phyloP scores from a whole-genome alignment of 2,329 filamentous ascomycete genomes.

The Nigrospora sphaerica region DNA sequence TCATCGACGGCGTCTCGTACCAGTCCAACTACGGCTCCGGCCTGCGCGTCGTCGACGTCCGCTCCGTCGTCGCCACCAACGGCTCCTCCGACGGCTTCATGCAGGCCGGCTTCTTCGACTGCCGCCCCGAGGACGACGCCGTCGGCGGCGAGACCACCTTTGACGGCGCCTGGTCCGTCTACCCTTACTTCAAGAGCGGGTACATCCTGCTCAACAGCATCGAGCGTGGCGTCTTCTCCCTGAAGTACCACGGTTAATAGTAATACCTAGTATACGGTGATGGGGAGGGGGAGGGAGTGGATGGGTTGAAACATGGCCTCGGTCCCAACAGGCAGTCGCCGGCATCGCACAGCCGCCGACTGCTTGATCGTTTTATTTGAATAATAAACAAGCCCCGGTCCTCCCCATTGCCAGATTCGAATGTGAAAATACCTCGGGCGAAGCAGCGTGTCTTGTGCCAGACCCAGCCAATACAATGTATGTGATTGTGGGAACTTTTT shows the following conservation, averaged over 20 bases:
- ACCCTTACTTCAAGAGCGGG: constrained; percentile 33
- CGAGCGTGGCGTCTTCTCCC: constrained; percentile 35
- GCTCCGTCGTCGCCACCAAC: constrained; percentile 19
- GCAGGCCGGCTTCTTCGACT: constrained; percentile 35
- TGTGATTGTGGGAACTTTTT: too few species aligned
- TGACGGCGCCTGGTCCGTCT: constrained; percentile 33
- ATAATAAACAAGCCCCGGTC: too few species aligned
- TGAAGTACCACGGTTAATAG: constrained; percentile 21
- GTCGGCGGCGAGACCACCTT: constrained; percentile 24
- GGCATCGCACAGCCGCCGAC: too few species aligned
- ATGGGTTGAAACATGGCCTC: too few species aligned
- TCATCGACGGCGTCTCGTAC: constrained; percentile 28
- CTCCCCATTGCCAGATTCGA: too few species aligned
- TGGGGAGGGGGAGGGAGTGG: too few species aligned
- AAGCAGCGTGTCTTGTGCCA: too few species aligned
- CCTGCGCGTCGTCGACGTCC: constrained; percentile 25
- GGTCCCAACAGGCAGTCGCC: too few species aligned
- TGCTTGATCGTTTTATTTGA: too few species aligned
- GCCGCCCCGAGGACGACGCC: constrained; percentile 37
- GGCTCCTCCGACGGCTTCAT: constrained; percentile 19
- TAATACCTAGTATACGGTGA: too few species aligned
- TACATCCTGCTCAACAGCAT: constrained; percentile 38
- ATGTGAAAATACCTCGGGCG: too few species aligned
- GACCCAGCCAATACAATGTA: too few species aligned
- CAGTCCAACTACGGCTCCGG: constrained; percentile 37